These are phyloP conservation scores for Coemansia sp. DNA, from an alignment of 192 early-diverging fungal species.

Conservation along the genomic window DNA sequence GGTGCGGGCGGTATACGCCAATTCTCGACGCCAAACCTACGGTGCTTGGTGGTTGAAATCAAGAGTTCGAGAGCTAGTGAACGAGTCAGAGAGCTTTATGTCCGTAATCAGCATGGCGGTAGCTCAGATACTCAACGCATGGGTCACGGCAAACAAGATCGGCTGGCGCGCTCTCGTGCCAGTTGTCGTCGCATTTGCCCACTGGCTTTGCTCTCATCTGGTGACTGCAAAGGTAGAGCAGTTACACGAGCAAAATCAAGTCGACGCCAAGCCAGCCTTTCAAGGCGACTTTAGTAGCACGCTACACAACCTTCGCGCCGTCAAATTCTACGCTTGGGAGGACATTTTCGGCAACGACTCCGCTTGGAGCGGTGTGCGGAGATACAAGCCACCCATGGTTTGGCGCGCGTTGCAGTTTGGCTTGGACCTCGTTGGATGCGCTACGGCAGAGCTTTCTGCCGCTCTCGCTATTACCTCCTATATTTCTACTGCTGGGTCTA, in stretches of 20 bases:
- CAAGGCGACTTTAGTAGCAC: neutral
- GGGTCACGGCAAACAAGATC: slow-evolving; percentile 24
- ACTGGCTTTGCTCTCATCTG: neutral
- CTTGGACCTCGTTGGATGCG: slow-evolving; percentile 23
- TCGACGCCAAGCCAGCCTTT: neutral
- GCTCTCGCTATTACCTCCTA: slow-evolving; percentile 58
- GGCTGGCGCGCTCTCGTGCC: slow-evolving; percentile 37
- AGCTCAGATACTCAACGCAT: slow-evolving; percentile 15
- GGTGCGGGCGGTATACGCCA: neutral
- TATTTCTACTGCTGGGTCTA: slow-evolving; percentile 24
- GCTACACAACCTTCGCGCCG: slow-evolving; percentile 57
- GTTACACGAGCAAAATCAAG: neutral
- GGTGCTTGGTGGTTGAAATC: neutral
- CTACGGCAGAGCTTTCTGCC: slow-evolving; percentile 55
- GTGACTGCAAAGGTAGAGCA: neutral
- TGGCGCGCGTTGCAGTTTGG: slow-evolving; percentile 15
- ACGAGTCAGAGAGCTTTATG: neutral
- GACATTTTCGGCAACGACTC: slow-evolving; percentile 11
- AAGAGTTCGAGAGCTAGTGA: neutral
- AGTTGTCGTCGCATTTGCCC: slow-evolving; percentile 6
- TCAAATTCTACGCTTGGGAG: slow-evolving; percentile 70
- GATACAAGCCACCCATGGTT: slow-evolving; percentile 18
- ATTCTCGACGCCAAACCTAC: neutral
- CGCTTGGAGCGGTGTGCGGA: neutral
- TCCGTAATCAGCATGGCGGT: neutral